phyloP scores from a whole-genome alignment of 2,329 filamentous ascomycete genomes.

The Cladosporium sp. region DNA sequence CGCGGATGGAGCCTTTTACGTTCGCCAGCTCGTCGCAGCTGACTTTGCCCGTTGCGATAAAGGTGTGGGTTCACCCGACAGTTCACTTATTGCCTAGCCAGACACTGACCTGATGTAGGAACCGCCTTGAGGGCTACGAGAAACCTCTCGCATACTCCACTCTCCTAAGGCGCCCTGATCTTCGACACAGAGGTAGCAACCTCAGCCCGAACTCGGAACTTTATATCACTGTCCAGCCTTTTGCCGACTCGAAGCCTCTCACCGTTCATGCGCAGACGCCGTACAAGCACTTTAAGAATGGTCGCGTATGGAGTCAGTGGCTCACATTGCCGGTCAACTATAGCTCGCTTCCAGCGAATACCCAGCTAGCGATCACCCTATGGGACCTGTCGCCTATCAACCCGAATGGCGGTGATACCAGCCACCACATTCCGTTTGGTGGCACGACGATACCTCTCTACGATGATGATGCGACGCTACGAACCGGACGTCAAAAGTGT shows the following conservation, averaged over 20 bases:
- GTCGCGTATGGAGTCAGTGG: constrained; percentile 88
- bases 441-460: constrained; percentile 92
- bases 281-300: constrained; percentile 82
- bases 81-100: background rate
- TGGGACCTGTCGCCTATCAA: constrained; percentile 90
- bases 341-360: constrained; percentile 72
- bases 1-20: constrained; percentile 84
- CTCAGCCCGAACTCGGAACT: constrained; percentile 80
- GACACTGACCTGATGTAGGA: constrained; percentile 33
- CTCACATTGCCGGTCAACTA: constrained; percentile 81
- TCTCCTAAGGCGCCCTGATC: constrained; percentile 70
- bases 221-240: constrained; percentile 88
- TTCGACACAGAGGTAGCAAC: constrained; percentile 85
- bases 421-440: constrained; percentile 84
- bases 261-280: constrained; percentile 88
- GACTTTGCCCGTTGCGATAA: constrained; percentile 63
- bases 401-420: constrained; percentile 62
- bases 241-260: constrained; percentile 91
- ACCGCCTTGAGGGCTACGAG: constrained; percentile 74
- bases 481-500: constrained; percentile 91
- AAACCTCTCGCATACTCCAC: constrained; percentile 71
- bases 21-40: constrained; percentile 88
- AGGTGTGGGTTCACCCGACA: constrained; percentile 50
- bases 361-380: constrained; percentile 84
- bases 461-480: constrained; percentile 82